Evolutionary conservation across 495 filamentous ascomycete species (phyloP).

Genomic region (Penicillium chermesinum): DNA sequence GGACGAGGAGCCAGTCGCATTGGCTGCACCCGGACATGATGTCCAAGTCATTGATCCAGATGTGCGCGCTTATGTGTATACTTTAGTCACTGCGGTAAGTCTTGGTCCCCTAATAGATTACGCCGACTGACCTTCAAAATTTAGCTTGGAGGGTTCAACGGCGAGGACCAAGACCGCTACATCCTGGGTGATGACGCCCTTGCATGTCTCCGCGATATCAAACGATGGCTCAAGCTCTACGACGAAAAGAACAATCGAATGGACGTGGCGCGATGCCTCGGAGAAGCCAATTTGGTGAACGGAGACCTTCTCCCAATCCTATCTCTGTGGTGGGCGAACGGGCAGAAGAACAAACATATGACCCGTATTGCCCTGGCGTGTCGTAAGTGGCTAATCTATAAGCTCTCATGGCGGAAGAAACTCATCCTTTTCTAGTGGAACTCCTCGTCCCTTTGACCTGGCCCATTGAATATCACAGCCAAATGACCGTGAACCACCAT

Average conservation of each 20-base stretch:
- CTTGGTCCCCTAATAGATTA: background rate
- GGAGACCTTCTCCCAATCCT: conserved; percentile 89
- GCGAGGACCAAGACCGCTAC: conserved; percentile 77
- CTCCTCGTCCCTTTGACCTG: conserved; percentile 92
- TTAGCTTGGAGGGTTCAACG: conserved; percentile 81
- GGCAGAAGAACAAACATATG: conserved; percentile 64
- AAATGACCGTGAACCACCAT: conserved; percentile 90
- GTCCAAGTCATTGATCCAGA: conserved; percentile 70
- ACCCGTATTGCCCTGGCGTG: conserved; percentile 80
- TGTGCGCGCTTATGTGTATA: conserved; percentile 85
- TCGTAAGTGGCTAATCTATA: conserved; percentile 36
- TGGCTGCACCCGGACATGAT: conserved; percentile 31
- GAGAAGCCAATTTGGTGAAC: conserved; percentile 87
- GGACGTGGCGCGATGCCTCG: conserved; percentile 90
- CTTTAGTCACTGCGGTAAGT: conserved; percentile 85
- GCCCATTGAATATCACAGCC: conserved; percentile 76
- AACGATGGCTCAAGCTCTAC: conserved; percentile 89
- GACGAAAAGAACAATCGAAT: conserved; percentile 91
- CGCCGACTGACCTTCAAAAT: conserved; percentile 21
- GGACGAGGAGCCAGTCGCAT: conserved; percentile 43
- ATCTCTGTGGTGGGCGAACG: conserved; percentile 62
- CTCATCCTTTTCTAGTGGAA: conserved; percentile 53
- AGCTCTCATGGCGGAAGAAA: background rate
- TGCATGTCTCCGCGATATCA: conserved; percentile 86
- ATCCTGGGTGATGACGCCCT: conserved; percentile 88